Conservation (phyloP, 2,329 filamentous ascomycete genomes). For the Didymella pinodella region DNA sequence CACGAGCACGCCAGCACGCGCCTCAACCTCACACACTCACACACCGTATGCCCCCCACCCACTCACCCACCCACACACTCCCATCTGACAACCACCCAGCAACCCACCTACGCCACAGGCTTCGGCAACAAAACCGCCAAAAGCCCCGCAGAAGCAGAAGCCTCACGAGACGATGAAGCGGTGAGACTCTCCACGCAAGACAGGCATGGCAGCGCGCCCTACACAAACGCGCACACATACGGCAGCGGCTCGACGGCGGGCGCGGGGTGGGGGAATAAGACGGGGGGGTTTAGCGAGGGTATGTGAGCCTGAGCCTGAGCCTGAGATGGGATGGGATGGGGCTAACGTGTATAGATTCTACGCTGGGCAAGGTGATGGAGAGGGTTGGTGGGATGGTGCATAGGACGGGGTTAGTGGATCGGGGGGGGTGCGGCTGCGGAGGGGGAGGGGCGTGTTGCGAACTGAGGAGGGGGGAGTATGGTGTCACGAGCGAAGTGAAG, state of each 20-base stretch:
- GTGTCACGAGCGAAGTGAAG: no score
- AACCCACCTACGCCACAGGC: constrained; percentile 16
- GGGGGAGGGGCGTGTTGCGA: no score
- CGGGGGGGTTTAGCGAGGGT: constrained; percentile 30
- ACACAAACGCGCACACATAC: constrained; percentile 34
- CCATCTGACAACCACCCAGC: neutral
- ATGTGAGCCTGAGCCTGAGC: no score
- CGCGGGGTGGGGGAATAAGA: constrained; percentile 53
- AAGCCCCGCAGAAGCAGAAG: no score
- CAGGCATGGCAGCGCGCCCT: constrained; percentile 33
- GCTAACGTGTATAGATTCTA: constrained; percentile 52
- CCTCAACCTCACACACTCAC: constrained; percentile 36
- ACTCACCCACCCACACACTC: neutral
- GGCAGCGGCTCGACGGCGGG: constrained; percentile 47
- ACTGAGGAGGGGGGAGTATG: no score
- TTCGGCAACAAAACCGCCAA: constrained; percentile 14
- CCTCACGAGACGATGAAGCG: no score
- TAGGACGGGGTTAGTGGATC: constrained; percentile 58
- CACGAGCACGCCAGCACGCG: constrained; percentile 40
- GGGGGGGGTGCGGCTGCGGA: constrained; percentile 53
- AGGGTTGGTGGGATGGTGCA: constrained; percentile 63
- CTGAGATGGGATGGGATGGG: no score
- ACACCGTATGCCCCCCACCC: constrained; percentile 12
- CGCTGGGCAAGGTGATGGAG: constrained; percentile 66
- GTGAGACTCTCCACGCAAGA: neutral